A percentile compares a stretch with the other conserved stretches of the same genome.
Conservation (phyloP, 768 basidiomycete species). For the Calocybe indica region DNA sequence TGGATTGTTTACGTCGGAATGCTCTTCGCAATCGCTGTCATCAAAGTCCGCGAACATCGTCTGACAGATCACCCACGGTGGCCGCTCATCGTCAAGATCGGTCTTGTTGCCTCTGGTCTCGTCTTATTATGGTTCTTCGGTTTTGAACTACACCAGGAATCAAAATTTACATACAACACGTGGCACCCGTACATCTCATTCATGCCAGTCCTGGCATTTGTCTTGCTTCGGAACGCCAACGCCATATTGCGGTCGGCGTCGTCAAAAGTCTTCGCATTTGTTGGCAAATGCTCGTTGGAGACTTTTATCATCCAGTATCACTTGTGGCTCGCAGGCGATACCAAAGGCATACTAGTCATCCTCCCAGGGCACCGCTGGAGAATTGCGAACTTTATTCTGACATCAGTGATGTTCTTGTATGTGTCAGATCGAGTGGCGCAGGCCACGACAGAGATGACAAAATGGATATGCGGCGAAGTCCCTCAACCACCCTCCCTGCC, state of each 20-base stretch:
- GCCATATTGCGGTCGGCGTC: constrained; percentile 62
- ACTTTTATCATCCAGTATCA: constrained; percentile 91
- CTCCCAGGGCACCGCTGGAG: constrained; percentile 72
- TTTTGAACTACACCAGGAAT: constrained; percentile 72
- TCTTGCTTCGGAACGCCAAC: constrained; percentile 71
- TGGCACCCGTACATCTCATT: constrained; percentile 83
- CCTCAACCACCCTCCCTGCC: constrained; percentile 12
- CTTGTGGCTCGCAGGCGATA: constrained; percentile 80
- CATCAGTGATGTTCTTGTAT: constrained; percentile 75
- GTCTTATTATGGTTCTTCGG: constrained; percentile 72
- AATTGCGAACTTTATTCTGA: constrained; percentile 71
- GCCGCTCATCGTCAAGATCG: constrained; percentile 43
- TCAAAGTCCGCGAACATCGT: constrained; percentile 70
- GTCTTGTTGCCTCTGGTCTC: constrained; percentile 44
- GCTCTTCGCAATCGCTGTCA: constrained; percentile 64
- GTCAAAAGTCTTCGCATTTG: constrained; percentile 67
- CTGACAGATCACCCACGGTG: constrained; percentile 68
- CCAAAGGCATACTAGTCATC: constrained; percentile 74
- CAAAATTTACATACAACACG: constrained; percentile 80
- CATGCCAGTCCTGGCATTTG: constrained; percentile 75
- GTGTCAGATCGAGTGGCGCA: constrained; percentile 70
- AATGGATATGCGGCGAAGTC: constrained; percentile 39
- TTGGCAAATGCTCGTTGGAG: constrained; percentile 86
- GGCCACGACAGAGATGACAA: constrained; percentile 70
- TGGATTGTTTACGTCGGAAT: constrained; percentile 89